Percentiles rank a stretch among this genome's conserved stretches.
Evolutionary conservation across 495 filamentous ascomycete genomes (phyloP).

Genomic region (Pyronema omphalodes): DNA sequence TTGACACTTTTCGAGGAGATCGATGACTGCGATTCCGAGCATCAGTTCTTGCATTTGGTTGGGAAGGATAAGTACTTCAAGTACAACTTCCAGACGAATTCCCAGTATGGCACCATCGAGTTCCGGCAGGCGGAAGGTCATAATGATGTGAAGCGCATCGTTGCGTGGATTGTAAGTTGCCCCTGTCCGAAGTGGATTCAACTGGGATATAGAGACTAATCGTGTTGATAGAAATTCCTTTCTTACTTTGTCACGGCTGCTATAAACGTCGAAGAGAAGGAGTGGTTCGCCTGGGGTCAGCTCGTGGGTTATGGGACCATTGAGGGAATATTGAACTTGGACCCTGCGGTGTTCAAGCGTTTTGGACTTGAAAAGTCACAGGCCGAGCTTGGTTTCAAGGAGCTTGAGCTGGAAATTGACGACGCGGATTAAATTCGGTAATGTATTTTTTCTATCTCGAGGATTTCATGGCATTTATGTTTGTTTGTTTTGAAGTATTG

Average conservation of each 20-base stretch:
- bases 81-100: slow-evolving; percentile 15
- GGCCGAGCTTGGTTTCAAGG: no score
- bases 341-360: not conserved
- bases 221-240: not conserved
- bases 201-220: not conserved
- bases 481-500: no score
- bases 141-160: slow-evolving; percentile 4
- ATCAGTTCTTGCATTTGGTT: slow-evolving; percentile 12
- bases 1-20: slow-evolving; percentile 2
- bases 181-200: not conserved
- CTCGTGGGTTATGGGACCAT: not conserved
- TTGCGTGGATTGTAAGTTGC: slow-evolving; percentile 11
- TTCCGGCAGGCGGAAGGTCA: slow-evolving; percentile 17
- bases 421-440: no score
- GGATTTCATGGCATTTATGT: no score
- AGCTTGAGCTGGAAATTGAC: no score
- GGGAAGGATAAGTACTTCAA: slow-evolving; percentile 19
- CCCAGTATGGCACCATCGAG: slow-evolving; percentile 17
- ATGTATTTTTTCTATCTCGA: no score
- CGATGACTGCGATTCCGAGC: slow-evolving; percentile 1
- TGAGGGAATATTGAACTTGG: not conserved
- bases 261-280: not conserved
- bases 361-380: no score
- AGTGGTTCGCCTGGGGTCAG: not conserved
- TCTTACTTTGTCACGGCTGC: not conserved